Percentiles rank a stretch among this genome's conserved stretches.
Conservation (phyloP, 441 rosid species). For the Syzygium syzygioides region DNA sequence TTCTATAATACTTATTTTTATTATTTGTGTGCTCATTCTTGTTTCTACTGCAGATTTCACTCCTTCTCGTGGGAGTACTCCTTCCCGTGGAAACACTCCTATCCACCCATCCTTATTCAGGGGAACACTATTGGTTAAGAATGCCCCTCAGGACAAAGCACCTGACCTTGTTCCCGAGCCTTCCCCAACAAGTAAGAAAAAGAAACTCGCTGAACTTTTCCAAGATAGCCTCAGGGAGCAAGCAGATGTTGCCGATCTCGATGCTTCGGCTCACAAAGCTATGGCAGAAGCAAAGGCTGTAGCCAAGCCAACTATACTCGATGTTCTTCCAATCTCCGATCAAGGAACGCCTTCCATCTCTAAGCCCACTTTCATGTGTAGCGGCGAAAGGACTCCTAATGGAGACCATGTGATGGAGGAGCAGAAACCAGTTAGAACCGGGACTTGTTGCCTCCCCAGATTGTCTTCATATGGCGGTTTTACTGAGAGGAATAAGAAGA, state of each 20-base stretch:
- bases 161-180: constrained; percentile 27
- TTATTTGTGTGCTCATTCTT: neutral
- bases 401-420: neutral
- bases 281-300: constrained; percentile 8
- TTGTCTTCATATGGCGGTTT: neutral
- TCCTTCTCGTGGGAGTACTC: constrained; percentile 30
- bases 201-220: constrained; percentile 80
- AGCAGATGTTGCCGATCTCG: constrained; percentile 4
- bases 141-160: constrained; percentile 21
- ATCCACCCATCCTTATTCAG: constrained; percentile 42
- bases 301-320: constrained; percentile 24
- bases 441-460: constrained; percentile 10
- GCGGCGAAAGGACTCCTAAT: constrained; percentile 1
- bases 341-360: constrained; percentile 25
- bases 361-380: neutral
- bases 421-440: neutral
- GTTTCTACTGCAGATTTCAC: constrained; percentile 50
- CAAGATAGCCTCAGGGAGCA: constrained; percentile 43
- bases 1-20: neutral
- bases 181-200: constrained; percentile 47
- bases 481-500: constrained; percentile 7
- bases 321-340: constrained; percentile 18
- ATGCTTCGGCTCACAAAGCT: neutral
- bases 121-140: constrained; percentile 36
- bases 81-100: constrained; percentile 57